Evolutionary conservation across 2,329 filamentous ascomycete species (phyloP).

Genomic region (Fusarium sp.): DNA sequence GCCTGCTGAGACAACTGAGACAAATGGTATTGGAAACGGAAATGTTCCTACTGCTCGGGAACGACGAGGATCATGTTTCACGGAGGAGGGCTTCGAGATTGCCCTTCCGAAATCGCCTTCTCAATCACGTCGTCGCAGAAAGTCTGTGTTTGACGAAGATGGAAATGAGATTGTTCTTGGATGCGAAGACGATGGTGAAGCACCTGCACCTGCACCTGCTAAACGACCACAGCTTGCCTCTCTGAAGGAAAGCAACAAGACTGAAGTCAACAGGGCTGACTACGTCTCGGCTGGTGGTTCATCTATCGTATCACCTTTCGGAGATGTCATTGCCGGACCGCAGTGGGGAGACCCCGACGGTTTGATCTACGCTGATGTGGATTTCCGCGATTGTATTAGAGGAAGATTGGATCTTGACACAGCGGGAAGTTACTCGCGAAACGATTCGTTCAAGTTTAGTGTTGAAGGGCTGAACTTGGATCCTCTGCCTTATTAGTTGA

Average conservation of each 20-base stretch:
- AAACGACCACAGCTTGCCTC: conserved; percentile 18
- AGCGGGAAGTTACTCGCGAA: conserved; percentile 85
- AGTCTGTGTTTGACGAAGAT: conserved; percentile 63
- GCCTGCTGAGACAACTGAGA: background rate
- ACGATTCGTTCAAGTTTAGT: conserved; percentile 70
- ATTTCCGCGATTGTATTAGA: conserved; percentile 87
- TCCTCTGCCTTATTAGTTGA: conserved; percentile 62
- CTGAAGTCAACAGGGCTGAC: conserved; percentile 43
- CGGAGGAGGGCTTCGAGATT: conserved; percentile 61
- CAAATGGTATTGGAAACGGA: background rate
- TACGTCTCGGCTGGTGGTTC: conserved; percentile 82
- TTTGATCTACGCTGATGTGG: conserved; percentile 77
- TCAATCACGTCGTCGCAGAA: conserved; percentile 44
- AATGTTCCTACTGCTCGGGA: background rate
- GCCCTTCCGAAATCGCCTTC: conserved; percentile 52
- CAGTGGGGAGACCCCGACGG: conserved; percentile 82
- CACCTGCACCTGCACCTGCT: background rate
- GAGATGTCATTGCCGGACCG: conserved; percentile 82
- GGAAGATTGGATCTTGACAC: conserved; percentile 86
- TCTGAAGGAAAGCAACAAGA: background rate
- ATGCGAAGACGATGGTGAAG: conserved; percentile 45
- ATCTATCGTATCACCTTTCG: conserved; percentile 81
- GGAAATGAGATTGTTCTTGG: conserved; percentile 65
- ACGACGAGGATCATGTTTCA: conserved; percentile 54
- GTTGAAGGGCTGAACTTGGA: conserved; percentile 69